Percentiles rank a stretch among this genome's conserved stretches.
These are phyloP conservation scores for Lepraria neglecta DNA, from an alignment of 495 filamentous ascomycete species.

Conservation along the genomic window DNA sequence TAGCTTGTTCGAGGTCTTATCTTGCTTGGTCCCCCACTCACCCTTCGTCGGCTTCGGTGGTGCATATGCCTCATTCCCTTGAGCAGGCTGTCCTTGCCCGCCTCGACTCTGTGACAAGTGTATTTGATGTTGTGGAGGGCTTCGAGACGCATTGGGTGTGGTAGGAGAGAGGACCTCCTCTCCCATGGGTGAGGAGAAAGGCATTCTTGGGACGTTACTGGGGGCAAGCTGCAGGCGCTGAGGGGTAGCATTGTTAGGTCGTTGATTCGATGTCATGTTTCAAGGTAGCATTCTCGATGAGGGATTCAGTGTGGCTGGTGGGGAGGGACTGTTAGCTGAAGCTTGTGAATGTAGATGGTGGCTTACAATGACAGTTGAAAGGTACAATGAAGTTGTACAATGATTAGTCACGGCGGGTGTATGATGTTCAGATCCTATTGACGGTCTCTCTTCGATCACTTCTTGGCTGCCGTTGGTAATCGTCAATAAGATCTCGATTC, in stretches of 20 bases:
- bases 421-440: neutral
- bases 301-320: neutral
- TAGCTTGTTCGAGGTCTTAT: constrained; percentile 44
- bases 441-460: neutral
- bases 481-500: neutral
- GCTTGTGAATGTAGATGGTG: neutral
- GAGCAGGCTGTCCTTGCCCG: constrained; percentile 2
- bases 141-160: constrained; percentile 25
- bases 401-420: neutral
- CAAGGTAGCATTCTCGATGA: neutral
- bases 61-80: constrained; percentile 25
- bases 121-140: constrained; percentile 17
- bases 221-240: constrained; percentile 20
- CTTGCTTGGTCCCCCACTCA: constrained; percentile 45
- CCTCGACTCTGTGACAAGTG: neutral
- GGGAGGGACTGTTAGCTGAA: neutral
- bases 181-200: constrained; percentile 27
- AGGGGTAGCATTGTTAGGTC: constrained; percentile 24
- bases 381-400: neutral
- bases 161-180: constrained; percentile 28
- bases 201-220: constrained; percentile 23
- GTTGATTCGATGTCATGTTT: constrained; percentile 18
- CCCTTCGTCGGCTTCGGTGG: constrained; percentile 36
- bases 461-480: neutral
- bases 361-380: neutral